These are phyloP conservation scores for Penicillium decumbens DNA, from an alignment of 2,329 filamentous ascomycete species.

Conservation along the genomic window DNA sequence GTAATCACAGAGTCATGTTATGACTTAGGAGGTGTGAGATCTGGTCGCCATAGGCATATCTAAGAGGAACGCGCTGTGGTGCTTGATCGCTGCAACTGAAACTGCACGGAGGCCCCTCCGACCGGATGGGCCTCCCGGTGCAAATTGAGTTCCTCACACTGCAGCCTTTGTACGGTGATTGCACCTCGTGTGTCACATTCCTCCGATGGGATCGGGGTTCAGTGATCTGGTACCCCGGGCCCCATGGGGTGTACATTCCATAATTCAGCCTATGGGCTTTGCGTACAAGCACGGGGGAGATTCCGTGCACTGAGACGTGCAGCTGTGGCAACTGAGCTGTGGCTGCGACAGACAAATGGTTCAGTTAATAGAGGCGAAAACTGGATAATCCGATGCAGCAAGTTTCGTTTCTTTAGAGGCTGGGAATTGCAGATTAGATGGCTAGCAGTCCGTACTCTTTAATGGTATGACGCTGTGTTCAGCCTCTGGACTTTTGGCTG, in stretches of 20 bases:
- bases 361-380: background rate
- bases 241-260: conserved; percentile 8
- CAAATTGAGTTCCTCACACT: conserved; percentile 14
- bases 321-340: conserved; percentile 7
- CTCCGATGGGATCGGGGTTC: background rate
- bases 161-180: conserved; percentile 5
- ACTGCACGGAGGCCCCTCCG: background rate
- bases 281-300: background rate
- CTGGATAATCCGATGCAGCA: background rate
- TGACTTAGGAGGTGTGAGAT: background rate
- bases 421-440: background rate
- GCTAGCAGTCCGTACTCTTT: background rate
- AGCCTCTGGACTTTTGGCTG: background rate
- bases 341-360: conserved; percentile 1
- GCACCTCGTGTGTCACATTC: conserved; percentile 10
- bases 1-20: background rate
- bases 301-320: background rate
- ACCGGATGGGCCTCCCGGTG: conserved; percentile 4
- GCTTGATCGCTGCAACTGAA: conserved; percentile 6
- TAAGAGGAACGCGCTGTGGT: background rate
- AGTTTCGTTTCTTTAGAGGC: background rate
- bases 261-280: background rate
- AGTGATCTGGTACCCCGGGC: conserved; percentile 5
- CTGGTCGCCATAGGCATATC: background rate
- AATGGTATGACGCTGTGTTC: background rate